A percentile compares a stretch with the other conserved stretches of the same genome.
phyloP scores from a whole-genome alignment of 345 rosid species.

The Iberis pinnata region DNA sequence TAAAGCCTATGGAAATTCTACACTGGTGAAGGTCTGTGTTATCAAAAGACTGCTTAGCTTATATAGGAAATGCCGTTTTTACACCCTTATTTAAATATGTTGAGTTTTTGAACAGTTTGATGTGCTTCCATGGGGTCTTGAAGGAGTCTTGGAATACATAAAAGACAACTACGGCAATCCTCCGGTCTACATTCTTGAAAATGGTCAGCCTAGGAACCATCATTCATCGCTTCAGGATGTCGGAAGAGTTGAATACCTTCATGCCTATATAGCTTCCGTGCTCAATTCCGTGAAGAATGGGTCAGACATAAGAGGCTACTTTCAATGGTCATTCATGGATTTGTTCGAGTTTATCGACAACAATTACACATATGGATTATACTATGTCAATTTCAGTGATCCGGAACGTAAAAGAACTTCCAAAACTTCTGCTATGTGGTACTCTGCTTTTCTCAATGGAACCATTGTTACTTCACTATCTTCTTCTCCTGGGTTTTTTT shows the following conservation, averaged over 20 bases:
- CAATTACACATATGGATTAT: constrained; percentile 28
- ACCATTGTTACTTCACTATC: no score
- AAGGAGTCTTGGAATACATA: constrained; percentile 29
- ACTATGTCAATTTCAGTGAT: constrained; percentile 37
- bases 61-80: no score
- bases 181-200: constrained; percentile 38
- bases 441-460: constrained; percentile 40
- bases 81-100: no score
- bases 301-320: constrained; percentile 39
- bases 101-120: no score
- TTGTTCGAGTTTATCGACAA: constrained; percentile 26
- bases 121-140: constrained; percentile 28
- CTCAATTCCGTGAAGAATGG: constrained; percentile 43
- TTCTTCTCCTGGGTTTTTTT: no score
- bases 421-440: constrained; percentile 43
- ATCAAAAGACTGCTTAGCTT: no score
- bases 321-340: constrained; percentile 44
- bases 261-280: constrained; percentile 30
- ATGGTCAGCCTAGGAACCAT: constrained; percentile 24
- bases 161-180: constrained; percentile 33
- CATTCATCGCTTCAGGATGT: constrained; percentile 35
- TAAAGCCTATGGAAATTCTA: no score
- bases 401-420: constrained; percentile 37
- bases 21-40: no score
- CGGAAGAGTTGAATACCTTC: constrained; percentile 28